These are phyloP conservation scores for Setaria italica DNA, from an alignment of 202 grass and related monocot species.

Conservation along the genomic window DNA sequence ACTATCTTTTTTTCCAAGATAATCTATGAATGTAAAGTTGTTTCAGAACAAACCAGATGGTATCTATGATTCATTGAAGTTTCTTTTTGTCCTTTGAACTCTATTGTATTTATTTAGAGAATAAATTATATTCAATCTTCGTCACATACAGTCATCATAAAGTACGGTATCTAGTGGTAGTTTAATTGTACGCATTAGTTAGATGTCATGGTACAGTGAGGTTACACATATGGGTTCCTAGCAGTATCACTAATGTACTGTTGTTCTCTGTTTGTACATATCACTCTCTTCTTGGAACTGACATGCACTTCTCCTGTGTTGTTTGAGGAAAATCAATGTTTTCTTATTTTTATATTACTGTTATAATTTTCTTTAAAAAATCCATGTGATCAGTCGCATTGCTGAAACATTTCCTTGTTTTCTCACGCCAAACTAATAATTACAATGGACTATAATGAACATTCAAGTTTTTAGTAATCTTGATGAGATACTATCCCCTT, in stretches of 20 bases:
- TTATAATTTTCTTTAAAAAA: slow-evolving; percentile 10
- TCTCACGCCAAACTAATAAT: neutral
- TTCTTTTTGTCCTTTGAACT: neutral
- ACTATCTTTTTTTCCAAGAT: too few relatives aligned
- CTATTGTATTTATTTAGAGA: slow-evolving; percentile 7
- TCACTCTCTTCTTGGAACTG: too few relatives aligned
- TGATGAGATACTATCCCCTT: neutral
- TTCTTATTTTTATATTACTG: slow-evolving; percentile 15
- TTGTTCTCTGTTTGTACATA: too few relatives aligned
- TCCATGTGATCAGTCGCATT: neutral
- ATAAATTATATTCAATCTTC: slow-evolving; percentile 2
- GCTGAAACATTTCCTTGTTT: neutral
- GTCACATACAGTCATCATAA: neutral
- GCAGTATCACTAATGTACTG: neutral
- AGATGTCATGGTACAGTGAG: neutral
- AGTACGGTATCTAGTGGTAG: neutral
- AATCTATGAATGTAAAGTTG: neutral
- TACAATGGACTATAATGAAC: neutral
- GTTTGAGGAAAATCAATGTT: slow-evolving; percentile 1
- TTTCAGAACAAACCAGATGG: too few relatives aligned
- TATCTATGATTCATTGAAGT: too few relatives aligned
- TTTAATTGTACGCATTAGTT: neutral
- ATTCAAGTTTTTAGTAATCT: slow-evolving; percentile 22
- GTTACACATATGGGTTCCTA: neutral
- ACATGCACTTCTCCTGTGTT: too few relatives aligned